Base-by-base conservation (phyloP, 2,329 filamentous ascomycete species). In the Sporothrix schenckii region DNA sequence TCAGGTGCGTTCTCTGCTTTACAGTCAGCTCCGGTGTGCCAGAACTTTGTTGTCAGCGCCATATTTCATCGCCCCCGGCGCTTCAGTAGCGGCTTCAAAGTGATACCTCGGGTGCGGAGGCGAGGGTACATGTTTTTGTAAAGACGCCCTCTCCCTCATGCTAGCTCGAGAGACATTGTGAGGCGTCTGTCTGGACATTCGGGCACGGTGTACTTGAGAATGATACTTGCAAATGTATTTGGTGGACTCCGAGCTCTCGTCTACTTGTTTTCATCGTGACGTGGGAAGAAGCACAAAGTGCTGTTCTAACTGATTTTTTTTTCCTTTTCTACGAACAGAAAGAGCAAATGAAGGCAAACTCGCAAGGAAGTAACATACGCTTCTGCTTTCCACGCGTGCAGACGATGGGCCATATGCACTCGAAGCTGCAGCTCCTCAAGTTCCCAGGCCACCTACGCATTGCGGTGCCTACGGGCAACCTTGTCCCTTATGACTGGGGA, bases 341-440 rank as follows among this genome's bases (percentile, higher is more conserved):
- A 80, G 76, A 80, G 52, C 78, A 80, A 30, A 86, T 87, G 78
- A 80, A 78, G 44, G 78, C 77, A 39, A 86, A 85, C 71, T 82
- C 82, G 11, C 86, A 86, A 21, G 73, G 76, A n/a, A 81, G 85
- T 66, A 75, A 79, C 50, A 83, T 96, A 69, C 87, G 87, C 24
- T 89, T 89, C 69, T 93, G 92, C 77, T 97, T 98, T 77, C 94
- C 94, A 19, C 86, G 86, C 2, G 94, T 97, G 92, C 83, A 88
- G 53, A 87, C 88, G 1, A 83, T 87, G 6, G 90, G 89, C 30
- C 89, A 86, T 75, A 97, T 98, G 93, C 95, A 98, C 79, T 97
- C 93, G 66, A 98, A 99, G 78, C 83, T 98, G 56, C 94, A 97
- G 86, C 80, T 98, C 1, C 84, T 98, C n/a, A 94, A 93, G 75